phyloP scores from a whole-genome alignment of 768 basidiomycete genomes.

The Termitomyces eurrhizus region DNA sequence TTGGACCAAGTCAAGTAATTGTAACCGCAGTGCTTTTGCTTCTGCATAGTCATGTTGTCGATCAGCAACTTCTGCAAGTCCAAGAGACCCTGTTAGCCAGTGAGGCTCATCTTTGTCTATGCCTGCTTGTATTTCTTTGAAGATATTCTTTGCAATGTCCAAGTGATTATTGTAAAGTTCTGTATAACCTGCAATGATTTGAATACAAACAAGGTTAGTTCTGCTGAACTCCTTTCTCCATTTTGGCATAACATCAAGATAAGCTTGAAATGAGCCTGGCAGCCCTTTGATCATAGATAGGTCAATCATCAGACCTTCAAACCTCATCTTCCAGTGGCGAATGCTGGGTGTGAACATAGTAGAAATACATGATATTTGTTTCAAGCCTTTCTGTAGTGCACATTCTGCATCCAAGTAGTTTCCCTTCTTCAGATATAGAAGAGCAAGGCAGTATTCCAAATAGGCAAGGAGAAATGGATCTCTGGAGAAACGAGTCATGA shows the following conservation, averaged over 20 bases:
- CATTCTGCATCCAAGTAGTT: not conserved
- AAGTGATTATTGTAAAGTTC: not conserved
- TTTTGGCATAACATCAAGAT: not conserved
- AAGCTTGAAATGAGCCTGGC: not conserved
- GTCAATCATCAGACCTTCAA: no score
- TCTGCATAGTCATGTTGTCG: no score
- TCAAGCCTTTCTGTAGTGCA: no score
- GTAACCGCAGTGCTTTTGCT: no score
- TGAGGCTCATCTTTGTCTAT: not conserved
- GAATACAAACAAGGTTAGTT: not conserved
- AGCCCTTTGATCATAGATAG: not conserved
- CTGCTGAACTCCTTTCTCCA: not conserved
- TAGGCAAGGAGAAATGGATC: not conserved
- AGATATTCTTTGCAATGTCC: not conserved
- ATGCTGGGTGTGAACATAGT: no score
- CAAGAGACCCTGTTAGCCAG: no score
- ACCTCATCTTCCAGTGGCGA: no score
- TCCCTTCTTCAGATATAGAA: not conserved
- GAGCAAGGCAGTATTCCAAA: not conserved
- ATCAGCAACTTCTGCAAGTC: no score
- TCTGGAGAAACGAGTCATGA: not conserved
- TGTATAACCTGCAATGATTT: not conserved
- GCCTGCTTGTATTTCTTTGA: not conserved
- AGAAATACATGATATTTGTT: no score
- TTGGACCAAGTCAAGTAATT: no score